A percentile compares a stretch with the other conserved stretches of the same genome.
Evolutionary conservation across 1,139 yeast species (phyloP).

Genomic region (Candida freyschussii): DNA sequence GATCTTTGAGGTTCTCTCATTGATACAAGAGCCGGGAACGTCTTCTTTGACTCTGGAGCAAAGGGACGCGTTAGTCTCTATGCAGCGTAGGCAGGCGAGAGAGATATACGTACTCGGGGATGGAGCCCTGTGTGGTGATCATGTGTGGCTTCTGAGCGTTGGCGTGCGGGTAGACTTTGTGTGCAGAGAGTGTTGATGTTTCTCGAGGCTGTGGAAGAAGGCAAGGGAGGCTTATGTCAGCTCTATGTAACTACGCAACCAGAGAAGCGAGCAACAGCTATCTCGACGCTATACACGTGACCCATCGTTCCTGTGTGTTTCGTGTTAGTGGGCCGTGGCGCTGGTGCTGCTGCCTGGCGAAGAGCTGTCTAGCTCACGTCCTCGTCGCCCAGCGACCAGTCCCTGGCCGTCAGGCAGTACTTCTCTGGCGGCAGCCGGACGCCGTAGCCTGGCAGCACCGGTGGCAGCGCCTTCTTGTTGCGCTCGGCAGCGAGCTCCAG

Average conservation of each 20-base stretch:
- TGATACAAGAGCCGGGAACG: constrained; percentile 44
- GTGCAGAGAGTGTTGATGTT: too few relatives aligned
- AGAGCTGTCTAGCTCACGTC: too few relatives aligned
- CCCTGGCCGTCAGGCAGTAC: constrained; percentile 84
- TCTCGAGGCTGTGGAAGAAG: too few relatives aligned
- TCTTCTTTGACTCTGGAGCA: constrained; percentile 41
- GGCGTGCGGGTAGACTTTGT: neutral
- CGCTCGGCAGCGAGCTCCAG: constrained; percentile 90
- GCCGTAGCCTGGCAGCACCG: constrained; percentile 90
- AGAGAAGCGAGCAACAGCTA: constrained; percentile 19
- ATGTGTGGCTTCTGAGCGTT: constrained; percentile 5
- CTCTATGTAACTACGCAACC: too few relatives aligned
- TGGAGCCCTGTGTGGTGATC: constrained; percentile 43
- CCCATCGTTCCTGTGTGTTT: too few relatives aligned
- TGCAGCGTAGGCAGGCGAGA: neutral
- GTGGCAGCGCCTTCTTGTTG: constrained; percentile 84
- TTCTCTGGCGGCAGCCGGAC: constrained; percentile 95
- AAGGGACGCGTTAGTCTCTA: neutral
- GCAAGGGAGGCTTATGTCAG: too few relatives aligned
- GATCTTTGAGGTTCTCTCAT: constrained; percentile 42
- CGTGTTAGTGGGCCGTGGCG: too few relatives aligned
- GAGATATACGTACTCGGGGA: constrained; percentile 40
- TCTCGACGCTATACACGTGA: too few relatives aligned
- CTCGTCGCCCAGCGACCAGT: constrained; percentile 57
- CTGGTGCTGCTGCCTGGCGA: too few relatives aligned